A percentile compares a stretch with the other conserved stretches of the same genome.
Evolutionary conservation across 2,329 filamentous ascomycete genomes (phyloP).

Genomic region (Thermomyces lanuginosus): DNA sequence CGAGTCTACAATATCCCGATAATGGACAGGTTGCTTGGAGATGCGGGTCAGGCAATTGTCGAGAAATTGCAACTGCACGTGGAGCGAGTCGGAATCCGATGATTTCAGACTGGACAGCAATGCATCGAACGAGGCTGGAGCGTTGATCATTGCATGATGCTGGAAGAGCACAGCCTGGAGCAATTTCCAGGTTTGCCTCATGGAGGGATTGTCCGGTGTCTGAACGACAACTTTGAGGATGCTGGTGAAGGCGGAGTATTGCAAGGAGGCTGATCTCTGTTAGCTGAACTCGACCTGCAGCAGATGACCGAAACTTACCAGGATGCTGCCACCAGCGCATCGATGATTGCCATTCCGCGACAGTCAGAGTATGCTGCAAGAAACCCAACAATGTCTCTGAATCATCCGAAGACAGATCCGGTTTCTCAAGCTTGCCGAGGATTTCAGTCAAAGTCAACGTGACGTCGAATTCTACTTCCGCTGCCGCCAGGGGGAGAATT

Average conservation of each 20-base stretch:
- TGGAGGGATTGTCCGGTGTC: slow-evolving; percentile 15
- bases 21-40: slow-evolving; percentile 61
- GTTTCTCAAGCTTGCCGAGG: slow-evolving; percentile 44
- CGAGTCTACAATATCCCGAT: slow-evolving; percentile 42
- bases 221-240: slow-evolving; percentile 23
- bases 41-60: slow-evolving; percentile 71
- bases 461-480: slow-evolving; percentile 77
- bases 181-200: slow-evolving; percentile 18
- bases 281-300: slow-evolving; percentile 7
- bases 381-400: slow-evolving; percentile 50
- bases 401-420: slow-evolving; percentile 30
- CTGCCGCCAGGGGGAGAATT: slow-evolving; percentile 58
- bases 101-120: slow-evolving; percentile 23
- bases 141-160: slow-evolving; percentile 20
- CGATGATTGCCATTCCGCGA: slow-evolving; percentile 62
- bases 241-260: slow-evolving; percentile 26
- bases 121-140: slow-evolving; percentile 19
- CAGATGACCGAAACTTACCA: slow-evolving; percentile 20
- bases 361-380: slow-evolving; percentile 62
- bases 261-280: slow-evolving; percentile 17
- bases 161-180: slow-evolving; percentile 21
- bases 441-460: slow-evolving; percentile 57
- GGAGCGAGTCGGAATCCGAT: slow-evolving; percentile 16
- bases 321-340: slow-evolving; percentile 83
- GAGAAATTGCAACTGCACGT: slow-evolving; percentile 50